These are phyloP conservation scores for Papiliotrema fonsecae DNA, from an alignment of 1,284 basidiomycete genomes.

Conservation along the genomic window DNA sequence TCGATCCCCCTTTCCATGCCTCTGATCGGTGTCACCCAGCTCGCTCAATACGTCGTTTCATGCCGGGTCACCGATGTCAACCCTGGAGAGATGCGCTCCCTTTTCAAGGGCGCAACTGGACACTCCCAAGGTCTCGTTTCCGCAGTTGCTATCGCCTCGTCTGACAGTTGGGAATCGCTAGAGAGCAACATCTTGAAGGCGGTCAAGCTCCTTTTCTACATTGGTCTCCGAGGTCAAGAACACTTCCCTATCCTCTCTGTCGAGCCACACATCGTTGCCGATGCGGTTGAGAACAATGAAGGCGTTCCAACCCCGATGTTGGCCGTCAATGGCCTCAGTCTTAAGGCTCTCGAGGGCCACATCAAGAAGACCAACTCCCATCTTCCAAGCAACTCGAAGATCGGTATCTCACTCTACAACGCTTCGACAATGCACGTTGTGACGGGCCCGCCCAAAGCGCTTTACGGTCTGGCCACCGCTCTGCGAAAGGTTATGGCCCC, in stretches of 20 bases:
- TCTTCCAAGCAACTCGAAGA: slow-evolving; percentile 69
- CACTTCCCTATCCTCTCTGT: slow-evolving; percentile 90
- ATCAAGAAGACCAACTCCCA: slow-evolving; percentile 84
- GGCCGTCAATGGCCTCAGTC: slow-evolving; percentile 73
- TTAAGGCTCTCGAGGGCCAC: slow-evolving; percentile 74
- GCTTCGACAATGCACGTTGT: slow-evolving; percentile 87
- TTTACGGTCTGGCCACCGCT: slow-evolving; percentile 88
- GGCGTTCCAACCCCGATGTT: slow-evolving; percentile 93
- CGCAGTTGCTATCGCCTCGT: slow-evolving; percentile 80
- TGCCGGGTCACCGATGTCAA: slow-evolving; percentile 68
- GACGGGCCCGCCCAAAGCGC: slow-evolving; percentile 84
- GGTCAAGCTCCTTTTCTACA: slow-evolving; percentile 86
- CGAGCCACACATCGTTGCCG: slow-evolving; percentile 80
- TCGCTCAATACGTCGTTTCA: slow-evolving; percentile 82
- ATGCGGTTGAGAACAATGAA: slow-evolving; percentile 86
- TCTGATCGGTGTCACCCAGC: slow-evolving; percentile 91
- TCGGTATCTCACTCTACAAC: slow-evolving; percentile 86
- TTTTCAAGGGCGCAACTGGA: slow-evolving; percentile 82
- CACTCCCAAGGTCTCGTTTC: slow-evolving; percentile 96
- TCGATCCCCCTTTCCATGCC: slow-evolving; percentile 94
- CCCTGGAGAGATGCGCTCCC: slow-evolving; percentile 72
- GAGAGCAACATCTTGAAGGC: slow-evolving; percentile 74
- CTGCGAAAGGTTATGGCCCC: slow-evolving; percentile 86
- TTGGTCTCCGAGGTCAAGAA: slow-evolving; percentile 87
- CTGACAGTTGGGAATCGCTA: slow-evolving; percentile 69